These are phyloP conservation scores for Hamiltosporidium magnivora DNA, from an alignment of 371 early-diverging fungal species.

Conservation along the genomic window DNA sequence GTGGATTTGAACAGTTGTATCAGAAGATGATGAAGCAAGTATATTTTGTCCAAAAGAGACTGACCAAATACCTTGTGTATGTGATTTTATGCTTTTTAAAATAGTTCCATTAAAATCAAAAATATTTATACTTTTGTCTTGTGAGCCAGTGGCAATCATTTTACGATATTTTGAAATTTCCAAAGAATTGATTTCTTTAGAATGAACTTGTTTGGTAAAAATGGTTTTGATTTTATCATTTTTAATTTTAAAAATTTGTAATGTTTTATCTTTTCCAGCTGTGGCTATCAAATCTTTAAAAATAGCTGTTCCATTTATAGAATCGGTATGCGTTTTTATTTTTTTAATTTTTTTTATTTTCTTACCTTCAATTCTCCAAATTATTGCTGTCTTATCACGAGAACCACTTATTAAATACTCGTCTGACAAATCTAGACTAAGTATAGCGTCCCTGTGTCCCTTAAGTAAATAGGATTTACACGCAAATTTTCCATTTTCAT, in stretches of 20 bases:
- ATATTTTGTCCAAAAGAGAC: conserved; percentile 3
- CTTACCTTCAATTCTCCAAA: conserved; percentile 7
- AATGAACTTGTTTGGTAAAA: conserved; percentile 11
- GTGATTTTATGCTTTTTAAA: conserved; percentile 7
- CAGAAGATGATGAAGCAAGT: conserved; percentile 14
- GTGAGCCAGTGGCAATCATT: conserved; percentile 13
- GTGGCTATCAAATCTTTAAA: conserved; percentile 4
- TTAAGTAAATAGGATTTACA: conserved; percentile 3
- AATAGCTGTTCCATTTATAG: conserved; percentile 5
- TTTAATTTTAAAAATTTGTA: conserved; percentile 9
- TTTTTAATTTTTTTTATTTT: conserved; percentile 1
- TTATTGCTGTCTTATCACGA: conserved; percentile 8
- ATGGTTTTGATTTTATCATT: conserved; percentile 8
- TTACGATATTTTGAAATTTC: conserved; percentile 10
- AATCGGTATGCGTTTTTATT: neutral
- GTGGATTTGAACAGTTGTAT: conserved; percentile 21
- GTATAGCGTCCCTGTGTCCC: conserved; percentile 14
- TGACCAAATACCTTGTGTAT: conserved; percentile 15
- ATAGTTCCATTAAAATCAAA: conserved; percentile 16
- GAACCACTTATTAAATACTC: conserved; percentile 11
- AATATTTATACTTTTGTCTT: conserved; percentile 22
- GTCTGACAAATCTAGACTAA: neutral
- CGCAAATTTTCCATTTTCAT: neutral
- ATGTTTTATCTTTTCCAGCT: conserved; percentile 16
- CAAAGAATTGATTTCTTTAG: conserved; percentile 21